Evolutionary conservation across 2,329 filamentous ascomycete species (phyloP).

Genomic region (Xylaria digitata): DNA sequence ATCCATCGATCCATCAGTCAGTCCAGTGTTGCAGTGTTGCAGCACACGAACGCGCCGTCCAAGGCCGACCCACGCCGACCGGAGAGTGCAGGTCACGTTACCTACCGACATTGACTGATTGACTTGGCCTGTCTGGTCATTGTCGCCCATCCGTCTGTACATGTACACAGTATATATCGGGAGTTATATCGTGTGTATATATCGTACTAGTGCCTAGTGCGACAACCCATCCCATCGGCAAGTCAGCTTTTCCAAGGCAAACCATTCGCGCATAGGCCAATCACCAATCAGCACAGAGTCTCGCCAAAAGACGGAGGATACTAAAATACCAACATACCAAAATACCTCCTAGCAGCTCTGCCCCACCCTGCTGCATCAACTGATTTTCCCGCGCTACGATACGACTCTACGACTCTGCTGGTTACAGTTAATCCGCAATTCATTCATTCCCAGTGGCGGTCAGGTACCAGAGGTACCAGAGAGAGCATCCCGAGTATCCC

Average conservation of each 20-base stretch:
- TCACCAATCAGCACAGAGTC: slow-evolving; percentile 5
- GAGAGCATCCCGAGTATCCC: slow-evolving; percentile 3
- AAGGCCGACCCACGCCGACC: slow-evolving; percentile 38
- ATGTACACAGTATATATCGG: slow-evolving; percentile 23
- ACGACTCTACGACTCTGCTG: neutral
- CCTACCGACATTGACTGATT: slow-evolving; percentile 38
- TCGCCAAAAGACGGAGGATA: too few relatives aligned
- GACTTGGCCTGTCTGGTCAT: too few relatives aligned
- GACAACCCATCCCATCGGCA: slow-evolving; percentile 10
- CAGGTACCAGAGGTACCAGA: slow-evolving; percentile 20
- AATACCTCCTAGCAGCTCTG: slow-evolving; percentile 9
- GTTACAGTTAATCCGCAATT: slow-evolving; percentile 7
- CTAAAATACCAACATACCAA: neutral
- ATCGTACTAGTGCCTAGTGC: slow-evolving; percentile 28
- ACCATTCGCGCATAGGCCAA: slow-evolving; percentile 33
- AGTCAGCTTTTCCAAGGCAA: slow-evolving; percentile 35
- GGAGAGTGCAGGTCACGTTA: slow-evolving; percentile 50
- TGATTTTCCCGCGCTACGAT: slow-evolving; percentile 19
- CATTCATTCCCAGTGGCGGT: neutral
- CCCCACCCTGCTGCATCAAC: slow-evolving; percentile 30
- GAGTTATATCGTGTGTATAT: neutral
- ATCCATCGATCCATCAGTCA: slow-evolving; percentile 38
- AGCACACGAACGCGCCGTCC: slow-evolving; percentile 41
- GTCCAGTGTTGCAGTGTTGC: slow-evolving; percentile 29
- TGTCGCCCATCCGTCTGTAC: neutral